A percentile compares a stretch with the other conserved stretches of the same genome.
Conservation (phyloP, 2,329 filamentous ascomycete genomes). For the Lasiodiplodia citricola region DNA sequence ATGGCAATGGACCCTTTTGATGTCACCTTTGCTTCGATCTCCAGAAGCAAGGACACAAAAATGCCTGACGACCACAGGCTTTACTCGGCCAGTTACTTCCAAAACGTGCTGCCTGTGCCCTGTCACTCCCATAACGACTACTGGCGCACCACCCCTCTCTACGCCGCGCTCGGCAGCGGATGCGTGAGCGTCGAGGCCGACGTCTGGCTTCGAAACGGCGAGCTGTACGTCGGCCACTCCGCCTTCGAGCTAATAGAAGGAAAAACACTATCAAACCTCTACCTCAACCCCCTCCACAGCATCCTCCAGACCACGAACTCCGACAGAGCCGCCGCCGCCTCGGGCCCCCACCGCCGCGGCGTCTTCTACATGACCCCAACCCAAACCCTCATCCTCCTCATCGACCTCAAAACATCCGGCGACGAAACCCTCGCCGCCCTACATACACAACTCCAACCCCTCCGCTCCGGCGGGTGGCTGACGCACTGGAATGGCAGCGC, state of each 20-base stretch:
- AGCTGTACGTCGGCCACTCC: conserved; percentile 62
- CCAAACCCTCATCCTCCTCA: conserved; percentile 57
- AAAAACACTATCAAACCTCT: conserved; percentile 57
- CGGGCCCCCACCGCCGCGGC: conserved; percentile 48
- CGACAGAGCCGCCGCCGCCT: conserved; percentile 48
- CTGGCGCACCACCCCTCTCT: conserved; percentile 60
- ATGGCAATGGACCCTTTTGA: not conserved
- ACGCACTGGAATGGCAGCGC: conserved; percentile 56
- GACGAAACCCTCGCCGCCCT: conserved; percentile 43
- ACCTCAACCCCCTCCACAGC: conserved; percentile 57
- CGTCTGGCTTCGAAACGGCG: conserved; percentile 58
- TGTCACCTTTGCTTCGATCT: not conserved
- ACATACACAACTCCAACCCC: conserved; percentile 48
- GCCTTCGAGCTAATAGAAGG: conserved; percentile 51
- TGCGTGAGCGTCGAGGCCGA: conserved; percentile 65
- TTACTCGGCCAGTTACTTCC: not conserved
- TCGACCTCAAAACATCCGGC: conserved; percentile 56
- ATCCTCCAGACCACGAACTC: conserved; percentile 53
- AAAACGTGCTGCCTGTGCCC: conserved; percentile 52
- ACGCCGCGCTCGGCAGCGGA: conserved; percentile 59
- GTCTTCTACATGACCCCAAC: conserved; percentile 57
- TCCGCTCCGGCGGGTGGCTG: conserved; percentile 57
- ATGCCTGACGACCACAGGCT: not conserved
- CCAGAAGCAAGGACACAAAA: not conserved
- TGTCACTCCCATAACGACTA: conserved; percentile 67